Evolutionary conservation across 2,329 filamentous ascomycete species (phyloP).

Genomic region (Hypomyces rosellus): DNA sequence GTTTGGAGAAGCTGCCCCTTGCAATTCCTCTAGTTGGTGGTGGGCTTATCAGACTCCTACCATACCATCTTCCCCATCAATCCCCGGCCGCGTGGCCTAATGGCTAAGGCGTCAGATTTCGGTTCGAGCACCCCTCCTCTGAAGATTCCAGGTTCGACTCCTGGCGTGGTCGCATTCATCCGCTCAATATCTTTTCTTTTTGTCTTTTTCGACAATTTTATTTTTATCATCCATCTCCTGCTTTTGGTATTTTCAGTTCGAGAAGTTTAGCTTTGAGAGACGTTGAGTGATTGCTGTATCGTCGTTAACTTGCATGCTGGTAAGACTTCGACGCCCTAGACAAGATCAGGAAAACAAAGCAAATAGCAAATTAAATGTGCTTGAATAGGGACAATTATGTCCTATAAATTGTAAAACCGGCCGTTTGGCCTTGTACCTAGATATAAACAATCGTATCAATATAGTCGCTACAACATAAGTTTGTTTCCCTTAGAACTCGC

Average conservation of each 20-base stretch:
- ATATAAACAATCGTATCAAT: neutral
- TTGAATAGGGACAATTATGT: too few relatives aligned
- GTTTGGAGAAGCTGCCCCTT: too few relatives aligned
- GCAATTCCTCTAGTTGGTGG: too few relatives aligned
- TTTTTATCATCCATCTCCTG: neutral
- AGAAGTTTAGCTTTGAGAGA: neutral
- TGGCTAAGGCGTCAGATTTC: slow-evolving; percentile 1
- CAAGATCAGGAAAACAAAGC: too few relatives aligned
- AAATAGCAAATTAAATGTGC: too few relatives aligned
- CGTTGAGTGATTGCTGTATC: too few relatives aligned
- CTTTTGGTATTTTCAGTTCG: neutral
- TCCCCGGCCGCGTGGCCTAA: neutral
- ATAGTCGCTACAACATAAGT: neutral
- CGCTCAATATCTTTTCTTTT: neutral
- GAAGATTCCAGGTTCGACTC: slow-evolving; percentile 1
- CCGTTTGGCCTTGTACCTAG: too few relatives aligned
- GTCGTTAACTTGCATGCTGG: too few relatives aligned
- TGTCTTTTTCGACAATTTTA: neutral
- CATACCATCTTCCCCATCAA: neutral
- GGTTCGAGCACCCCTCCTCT: neutral
- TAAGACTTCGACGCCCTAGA: too few relatives aligned
- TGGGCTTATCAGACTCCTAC: too few relatives aligned
- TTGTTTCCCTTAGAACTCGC: neutral
- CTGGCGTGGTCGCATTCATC: neutral
- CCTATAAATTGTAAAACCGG: too few relatives aligned